These are phyloP conservation scores for Pseudonectria buxi DNA, from an alignment of 2,329 filamentous ascomycete species.

Conservation along the genomic window DNA sequence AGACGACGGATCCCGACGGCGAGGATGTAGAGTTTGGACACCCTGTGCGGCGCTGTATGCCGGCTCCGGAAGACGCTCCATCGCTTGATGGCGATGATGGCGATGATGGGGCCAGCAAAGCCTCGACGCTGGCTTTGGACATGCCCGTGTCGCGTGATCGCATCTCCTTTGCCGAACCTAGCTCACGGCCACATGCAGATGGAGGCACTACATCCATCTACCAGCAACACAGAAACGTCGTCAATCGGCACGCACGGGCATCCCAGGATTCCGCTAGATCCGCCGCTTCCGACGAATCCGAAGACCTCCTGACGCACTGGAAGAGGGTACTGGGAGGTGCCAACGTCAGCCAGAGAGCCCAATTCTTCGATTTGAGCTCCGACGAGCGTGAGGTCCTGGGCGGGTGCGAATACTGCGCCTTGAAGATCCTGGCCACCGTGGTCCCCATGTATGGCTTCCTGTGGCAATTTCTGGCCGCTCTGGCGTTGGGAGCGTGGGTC, in stretches of 20 bases:
- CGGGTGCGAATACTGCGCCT: slow-evolving; percentile 57
- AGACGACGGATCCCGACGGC: slow-evolving; percentile 4
- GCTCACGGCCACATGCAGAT: slow-evolving; percentile 4
- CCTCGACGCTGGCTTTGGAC: slow-evolving; percentile 13
- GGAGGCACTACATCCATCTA: slow-evolving; percentile 15
- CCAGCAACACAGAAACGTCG: slow-evolving; percentile 7
- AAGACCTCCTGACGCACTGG: slow-evolving; percentile 24
- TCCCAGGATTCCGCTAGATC: slow-evolving; percentile 12
- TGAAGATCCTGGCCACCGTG: slow-evolving; percentile 50
- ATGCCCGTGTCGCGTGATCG: slow-evolving; percentile 8
- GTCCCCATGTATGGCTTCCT: slow-evolving; percentile 54
- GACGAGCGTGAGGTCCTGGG: slow-evolving; percentile 52
- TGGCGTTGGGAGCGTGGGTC: slow-evolving; percentile 58
- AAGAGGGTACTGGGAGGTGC: slow-evolving; percentile 29
- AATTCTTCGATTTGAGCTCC: slow-evolving; percentile 46
- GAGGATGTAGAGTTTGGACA: slow-evolving; percentile 3
- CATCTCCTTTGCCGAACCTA: slow-evolving; percentile 12
- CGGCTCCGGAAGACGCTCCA: slow-evolving; percentile 12
- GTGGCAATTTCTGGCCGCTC: slow-evolving; percentile 52
- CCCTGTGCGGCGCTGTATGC: slow-evolving; percentile 11
- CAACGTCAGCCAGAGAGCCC: slow-evolving; percentile 43
- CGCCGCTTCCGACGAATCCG: slow-evolving; percentile 16
- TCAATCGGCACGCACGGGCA: slow-evolving; percentile 4
- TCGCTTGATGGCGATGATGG: slow-evolving; percentile 9
- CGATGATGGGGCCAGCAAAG: slow-evolving; percentile 16